Conservation (phyloP, 129 eudicot species). For the Apium graveolens region DNA sequence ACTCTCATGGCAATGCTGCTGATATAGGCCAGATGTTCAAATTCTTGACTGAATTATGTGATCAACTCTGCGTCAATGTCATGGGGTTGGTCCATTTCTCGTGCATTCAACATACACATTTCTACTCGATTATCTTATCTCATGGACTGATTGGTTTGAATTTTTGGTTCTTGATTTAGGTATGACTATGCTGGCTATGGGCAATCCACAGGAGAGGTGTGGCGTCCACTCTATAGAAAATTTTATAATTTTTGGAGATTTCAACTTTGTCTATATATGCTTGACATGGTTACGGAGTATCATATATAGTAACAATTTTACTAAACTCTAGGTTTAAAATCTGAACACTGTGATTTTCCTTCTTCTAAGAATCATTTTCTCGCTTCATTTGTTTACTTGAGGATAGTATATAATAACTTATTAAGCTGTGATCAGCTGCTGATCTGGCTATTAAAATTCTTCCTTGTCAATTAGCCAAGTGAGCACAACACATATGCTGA, state of each 20-base stretch:
- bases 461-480: slow-evolving; percentile 5
- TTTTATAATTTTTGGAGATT: background rate
- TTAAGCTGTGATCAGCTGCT: background rate
- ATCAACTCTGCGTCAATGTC: slow-evolving; percentile 24
- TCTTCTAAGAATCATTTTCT: background rate
- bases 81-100: slow-evolving; percentile 20
- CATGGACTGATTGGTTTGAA: background rate
- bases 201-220: slow-evolving; percentile 19
- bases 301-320: too few species aligned
- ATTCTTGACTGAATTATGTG: slow-evolving; percentile 21
- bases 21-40: slow-evolving; percentile 28
- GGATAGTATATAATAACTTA: background rate
- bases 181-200: slow-evolving; percentile 18
- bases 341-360: background rate
- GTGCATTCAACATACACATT: background rate
- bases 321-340: background rate
- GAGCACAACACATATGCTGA: slow-evolving; percentile 23
- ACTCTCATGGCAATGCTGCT: slow-evolving; percentile 33
- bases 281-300: too few species aligned
- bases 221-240: background rate
- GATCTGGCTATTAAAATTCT: background rate
- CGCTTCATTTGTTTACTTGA: background rate
- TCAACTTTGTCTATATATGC: background rate
- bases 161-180: slow-evolving; percentile 3
- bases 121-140: background rate